Percentiles rank a stretch among this genome's conserved stretches.
phyloP scores from a whole-genome alignment of 192 early-diverging fungal species.

The Coemansia sp. region DNA sequence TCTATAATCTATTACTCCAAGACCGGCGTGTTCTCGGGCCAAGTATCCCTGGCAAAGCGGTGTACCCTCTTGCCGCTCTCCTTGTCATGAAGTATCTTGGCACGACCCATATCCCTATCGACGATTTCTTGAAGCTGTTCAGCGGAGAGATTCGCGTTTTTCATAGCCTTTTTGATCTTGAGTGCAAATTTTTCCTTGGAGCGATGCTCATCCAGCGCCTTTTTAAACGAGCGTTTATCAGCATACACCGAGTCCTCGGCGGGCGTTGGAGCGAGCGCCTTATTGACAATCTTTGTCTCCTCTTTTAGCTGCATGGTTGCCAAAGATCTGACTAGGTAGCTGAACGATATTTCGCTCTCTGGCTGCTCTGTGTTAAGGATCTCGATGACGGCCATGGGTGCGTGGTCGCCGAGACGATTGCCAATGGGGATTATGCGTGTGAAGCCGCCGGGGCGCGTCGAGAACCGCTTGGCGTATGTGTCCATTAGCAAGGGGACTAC shows the following conservation, averaged over 20 bases:
- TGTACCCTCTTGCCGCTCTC: slow-evolving; percentile 27
- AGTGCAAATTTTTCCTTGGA: slow-evolving; percentile 38
- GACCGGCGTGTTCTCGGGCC: slow-evolving; percentile 48
- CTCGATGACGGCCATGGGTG: slow-evolving; percentile 89
- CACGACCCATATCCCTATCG: slow-evolving; percentile 33
- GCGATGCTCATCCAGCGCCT: slow-evolving; percentile 35
- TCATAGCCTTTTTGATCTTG: slow-evolving; percentile 43
- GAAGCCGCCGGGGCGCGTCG: slow-evolving; percentile 79
- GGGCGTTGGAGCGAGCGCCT: slow-evolving; percentile 25
- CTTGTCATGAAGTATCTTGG: slow-evolving; percentile 25
- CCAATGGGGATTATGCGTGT: slow-evolving; percentile 83
- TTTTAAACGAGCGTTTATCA: slow-evolving; percentile 41
- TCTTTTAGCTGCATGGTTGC: slow-evolving; percentile 46
- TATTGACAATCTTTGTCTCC: slow-evolving; percentile 40
- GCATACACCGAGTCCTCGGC: slow-evolving; percentile 18
- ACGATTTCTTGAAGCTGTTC: slow-evolving; percentile 48
- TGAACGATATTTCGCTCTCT: slow-evolving; percentile 70
- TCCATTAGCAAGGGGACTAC: slow-evolving; percentile 82
- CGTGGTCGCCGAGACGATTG: slow-evolving; percentile 77
- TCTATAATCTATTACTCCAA: slow-evolving; percentile 16
- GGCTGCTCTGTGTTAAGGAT: slow-evolving; percentile 74
- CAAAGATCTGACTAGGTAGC: slow-evolving; percentile 47
- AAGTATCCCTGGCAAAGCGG: slow-evolving; percentile 40
- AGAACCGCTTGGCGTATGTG: slow-evolving; percentile 82
- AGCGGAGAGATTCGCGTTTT: slow-evolving; percentile 29